phyloP scores from a whole-genome alignment of 225 moss, liverwort and hornwort species.

The Sphagnum tenellum region DNA sequence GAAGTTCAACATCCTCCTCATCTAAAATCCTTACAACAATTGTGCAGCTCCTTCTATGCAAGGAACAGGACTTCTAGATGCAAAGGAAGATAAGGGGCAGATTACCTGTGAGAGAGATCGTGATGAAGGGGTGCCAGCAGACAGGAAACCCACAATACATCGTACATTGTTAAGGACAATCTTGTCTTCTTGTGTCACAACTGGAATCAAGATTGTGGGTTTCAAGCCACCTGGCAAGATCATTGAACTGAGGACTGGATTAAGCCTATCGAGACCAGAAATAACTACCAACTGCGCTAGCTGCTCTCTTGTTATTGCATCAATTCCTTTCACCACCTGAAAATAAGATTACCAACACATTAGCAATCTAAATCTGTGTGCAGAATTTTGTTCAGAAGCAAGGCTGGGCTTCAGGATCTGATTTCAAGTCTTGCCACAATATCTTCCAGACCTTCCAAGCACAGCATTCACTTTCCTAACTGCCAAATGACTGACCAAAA shows the following conservation, averaged over 20 bases:
- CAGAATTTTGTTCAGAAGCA: not conserved
- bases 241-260: slow-evolving; percentile 56
- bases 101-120: slow-evolving; percentile 26
- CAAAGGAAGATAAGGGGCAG: too few relatives aligned
- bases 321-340: slow-evolving; percentile 95
- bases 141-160: slow-evolving; percentile 66
- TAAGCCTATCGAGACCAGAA: slow-evolving; percentile 78
- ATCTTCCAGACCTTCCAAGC: too few relatives aligned
- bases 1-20: too few relatives aligned
- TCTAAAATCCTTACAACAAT: too few relatives aligned
- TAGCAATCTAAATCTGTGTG: not conserved
- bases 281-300: slow-evolving; percentile 63
- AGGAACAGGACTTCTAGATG: too few relatives aligned
- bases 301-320: slow-evolving; percentile 87
- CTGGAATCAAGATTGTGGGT: slow-evolving; percentile 54
- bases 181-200: slow-evolving; percentile 81
- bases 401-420: too few relatives aligned
- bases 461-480: too few relatives aligned
- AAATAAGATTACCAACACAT: not conserved
- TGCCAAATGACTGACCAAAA: too few relatives aligned
- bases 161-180: slow-evolving; percentile 74
- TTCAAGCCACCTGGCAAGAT: slow-evolving; percentile 50
- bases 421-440: too few relatives aligned
- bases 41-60: too few relatives aligned
- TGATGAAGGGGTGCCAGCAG: slow-evolving; percentile 55